These are phyloP conservation scores for Periconia macrospinosa DNA, from an alignment of 2,329 filamentous ascomycete genomes.

Conservation along the genomic window DNA sequence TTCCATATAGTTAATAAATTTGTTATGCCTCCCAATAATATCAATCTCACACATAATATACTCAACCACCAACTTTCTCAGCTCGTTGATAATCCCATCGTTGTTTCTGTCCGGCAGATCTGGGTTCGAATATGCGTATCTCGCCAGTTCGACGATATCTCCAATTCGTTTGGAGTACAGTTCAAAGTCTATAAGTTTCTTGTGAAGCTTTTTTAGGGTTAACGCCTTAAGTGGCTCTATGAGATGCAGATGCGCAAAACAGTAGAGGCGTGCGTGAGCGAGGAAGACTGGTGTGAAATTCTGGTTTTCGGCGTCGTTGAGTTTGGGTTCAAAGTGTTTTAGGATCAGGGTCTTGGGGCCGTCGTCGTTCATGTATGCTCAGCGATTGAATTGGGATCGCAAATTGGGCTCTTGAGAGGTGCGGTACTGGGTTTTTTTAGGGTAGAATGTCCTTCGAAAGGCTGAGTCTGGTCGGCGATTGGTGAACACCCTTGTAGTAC, in stretches of 20 bases:
- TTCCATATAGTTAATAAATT: slow-evolving; percentile 21
- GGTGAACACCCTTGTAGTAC: too few species aligned
- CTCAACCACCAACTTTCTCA: slow-evolving; percentile 23
- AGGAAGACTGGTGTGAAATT: slow-evolving; percentile 27
- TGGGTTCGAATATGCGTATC: slow-evolving; percentile 19
- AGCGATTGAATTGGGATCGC: neutral
- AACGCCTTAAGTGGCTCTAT: slow-evolving; percentile 24
- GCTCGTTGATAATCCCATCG: slow-evolving; percentile 11
- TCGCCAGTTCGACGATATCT: slow-evolving; percentile 24
- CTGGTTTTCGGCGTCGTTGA: slow-evolving; percentile 9
- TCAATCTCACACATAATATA: slow-evolving; percentile 8
- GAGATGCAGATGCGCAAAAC: slow-evolving; percentile 24
- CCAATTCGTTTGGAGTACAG: slow-evolving; percentile 19
- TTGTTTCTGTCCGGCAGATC: slow-evolving; percentile 10
- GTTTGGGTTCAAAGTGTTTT: neutral
- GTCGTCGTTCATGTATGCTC: neutral
- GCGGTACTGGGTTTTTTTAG: too few species aligned
- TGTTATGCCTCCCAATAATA: slow-evolving; percentile 13
- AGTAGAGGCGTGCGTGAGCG: slow-evolving; percentile 33
- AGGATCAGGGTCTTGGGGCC: slow-evolving; percentile 1
- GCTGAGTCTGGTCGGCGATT: too few species aligned
- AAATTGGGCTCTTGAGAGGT: too few species aligned
- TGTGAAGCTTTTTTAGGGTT: slow-evolving; percentile 28
- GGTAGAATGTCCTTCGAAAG: too few species aligned
- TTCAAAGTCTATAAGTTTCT: slow-evolving; percentile 24